Conservation (phyloP, 306 rosid genomes). For the Corylus americana region DNA sequence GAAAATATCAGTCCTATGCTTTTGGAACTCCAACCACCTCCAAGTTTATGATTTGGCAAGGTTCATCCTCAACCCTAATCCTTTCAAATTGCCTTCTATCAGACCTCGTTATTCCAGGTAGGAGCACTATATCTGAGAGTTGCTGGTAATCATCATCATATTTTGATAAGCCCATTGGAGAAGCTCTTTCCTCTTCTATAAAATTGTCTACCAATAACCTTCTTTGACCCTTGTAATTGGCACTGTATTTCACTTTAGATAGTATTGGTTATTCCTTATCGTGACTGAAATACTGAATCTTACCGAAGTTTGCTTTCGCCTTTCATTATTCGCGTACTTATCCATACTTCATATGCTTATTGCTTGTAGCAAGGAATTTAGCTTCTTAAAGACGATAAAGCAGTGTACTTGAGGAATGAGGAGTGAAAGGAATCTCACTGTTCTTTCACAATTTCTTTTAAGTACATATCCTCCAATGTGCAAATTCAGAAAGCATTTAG, state of each 20-base stretch:
- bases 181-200: background rate
- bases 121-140: background rate
- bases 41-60: constrained; percentile 8
- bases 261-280: background rate
- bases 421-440: background rate
- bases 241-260: background rate
- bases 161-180: background rate
- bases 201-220: background rate
- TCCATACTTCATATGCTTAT: background rate
- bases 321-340: background rate
- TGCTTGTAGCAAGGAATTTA: background rate
- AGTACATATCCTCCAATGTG: background rate
- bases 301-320: background rate
- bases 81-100: background rate
- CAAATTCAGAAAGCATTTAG: background rate
- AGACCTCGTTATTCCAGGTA: background rate
- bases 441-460: background rate
- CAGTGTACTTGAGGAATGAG: background rate
- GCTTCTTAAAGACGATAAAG: background rate
- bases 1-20: background rate
- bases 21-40: background rate
- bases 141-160: background rate
- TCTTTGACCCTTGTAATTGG: background rate
- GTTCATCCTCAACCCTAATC: background rate
- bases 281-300: background rate